phyloP scores from a whole-genome alignment of 768 basidiomycete species.

The Lentinula edodes region DNA sequence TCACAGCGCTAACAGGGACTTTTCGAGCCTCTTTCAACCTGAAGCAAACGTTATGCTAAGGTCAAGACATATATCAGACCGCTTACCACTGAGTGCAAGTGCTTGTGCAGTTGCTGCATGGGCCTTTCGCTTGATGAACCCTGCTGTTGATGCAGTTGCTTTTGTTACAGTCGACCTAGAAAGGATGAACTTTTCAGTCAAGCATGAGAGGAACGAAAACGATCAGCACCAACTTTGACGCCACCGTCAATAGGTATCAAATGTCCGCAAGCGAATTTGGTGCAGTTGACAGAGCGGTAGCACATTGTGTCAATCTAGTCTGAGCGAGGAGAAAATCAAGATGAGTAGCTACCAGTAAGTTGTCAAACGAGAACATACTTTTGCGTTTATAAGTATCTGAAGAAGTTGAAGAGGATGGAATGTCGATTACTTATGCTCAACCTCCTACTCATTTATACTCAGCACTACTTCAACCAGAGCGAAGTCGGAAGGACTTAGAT shows the following conservation, averaged over 20 bases:
- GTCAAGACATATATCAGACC: neutral
- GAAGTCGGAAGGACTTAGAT: neutral
- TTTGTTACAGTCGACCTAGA: constrained; percentile 2
- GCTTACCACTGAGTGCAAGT: neutral
- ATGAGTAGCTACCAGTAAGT: neutral
- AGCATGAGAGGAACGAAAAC: neutral
- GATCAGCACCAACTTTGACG: neutral
- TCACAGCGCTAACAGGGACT: neutral
- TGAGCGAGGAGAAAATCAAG: neutral
- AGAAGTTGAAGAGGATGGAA: neutral
- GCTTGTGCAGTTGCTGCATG: neutral
- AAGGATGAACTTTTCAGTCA: neutral
- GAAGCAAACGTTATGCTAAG: neutral
- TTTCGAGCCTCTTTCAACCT: neutral
- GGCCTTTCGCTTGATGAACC: neutral
- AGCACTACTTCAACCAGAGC: neutral
- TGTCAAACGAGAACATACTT: neutral
- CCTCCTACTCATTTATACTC: neutral
- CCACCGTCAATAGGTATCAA: neutral
- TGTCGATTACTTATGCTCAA: neutral
- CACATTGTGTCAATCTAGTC: neutral
- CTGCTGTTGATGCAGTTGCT: neutral
- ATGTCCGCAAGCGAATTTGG: constrained; percentile 5
- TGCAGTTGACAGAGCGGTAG: constrained; percentile 2
- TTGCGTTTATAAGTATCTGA: neutral